A percentile compares a stretch with the other conserved stretches of the same genome.
Evolutionary conservation across 441 rosid genomes (phyloP).

Genomic region (Biscutella laevigata): DNA sequence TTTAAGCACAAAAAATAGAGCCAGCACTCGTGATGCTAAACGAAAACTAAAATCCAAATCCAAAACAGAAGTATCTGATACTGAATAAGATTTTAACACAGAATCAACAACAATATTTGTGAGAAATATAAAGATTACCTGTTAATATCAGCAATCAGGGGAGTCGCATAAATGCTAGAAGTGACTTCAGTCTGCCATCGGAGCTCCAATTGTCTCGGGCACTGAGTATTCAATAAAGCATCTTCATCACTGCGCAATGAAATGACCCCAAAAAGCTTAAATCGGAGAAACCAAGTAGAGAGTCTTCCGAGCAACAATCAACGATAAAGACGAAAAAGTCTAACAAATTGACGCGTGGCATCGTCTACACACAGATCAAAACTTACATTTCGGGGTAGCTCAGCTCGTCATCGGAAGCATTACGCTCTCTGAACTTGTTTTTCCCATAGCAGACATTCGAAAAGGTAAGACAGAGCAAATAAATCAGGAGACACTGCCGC

Average conservation of each 20-base stretch:
- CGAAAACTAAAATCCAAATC: conserved; percentile 11
- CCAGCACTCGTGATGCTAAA: neutral
- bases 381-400: conserved; percentile 72
- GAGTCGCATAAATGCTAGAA: conserved; percentile 90
- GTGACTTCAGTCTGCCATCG: conserved; percentile 99
- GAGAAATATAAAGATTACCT: conserved; percentile 31
- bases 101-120: neutral
- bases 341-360: neutral
- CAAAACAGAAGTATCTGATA: neutral
- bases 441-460: conserved; percentile 32
- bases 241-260: conserved; percentile 68
- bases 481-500: conserved; percentile 33
- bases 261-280: neutral
- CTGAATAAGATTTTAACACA: neutral
- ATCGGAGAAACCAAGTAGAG: conserved; percentile 2
- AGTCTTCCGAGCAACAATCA: neutral
- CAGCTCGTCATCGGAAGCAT: conserved; percentile 68
- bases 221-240: conserved; percentile 80
- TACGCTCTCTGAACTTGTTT: conserved; percentile 73
- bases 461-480: conserved; percentile 32
- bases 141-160: conserved; percentile 94
- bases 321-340: neutral
- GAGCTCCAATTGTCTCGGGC: conserved; percentile 85
- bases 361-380: neutral
- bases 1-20: neutral